A percentile compares a stretch with the other conserved stretches of the same genome.
Evolutionary conservation across 345 rosid genomes (phyloP).

Genomic region (Eucalyptus polybractea): DNA sequence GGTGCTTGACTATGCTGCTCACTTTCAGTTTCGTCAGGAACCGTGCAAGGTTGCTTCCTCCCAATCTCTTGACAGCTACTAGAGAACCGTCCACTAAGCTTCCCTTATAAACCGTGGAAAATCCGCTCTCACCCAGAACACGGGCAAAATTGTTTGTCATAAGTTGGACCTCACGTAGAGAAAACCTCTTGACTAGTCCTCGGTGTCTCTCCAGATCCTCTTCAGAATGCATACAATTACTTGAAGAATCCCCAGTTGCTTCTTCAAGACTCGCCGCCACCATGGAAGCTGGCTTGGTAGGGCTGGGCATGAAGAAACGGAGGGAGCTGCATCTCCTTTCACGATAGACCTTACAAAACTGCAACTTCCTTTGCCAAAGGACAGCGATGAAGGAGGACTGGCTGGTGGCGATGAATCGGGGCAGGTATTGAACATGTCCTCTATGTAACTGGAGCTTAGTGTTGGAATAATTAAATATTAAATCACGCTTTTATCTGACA

Average conservation of each 20-base stretch:
- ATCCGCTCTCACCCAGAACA: background rate
- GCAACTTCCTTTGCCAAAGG: background rate
- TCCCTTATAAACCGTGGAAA: background rate
- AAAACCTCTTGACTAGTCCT: background rate
- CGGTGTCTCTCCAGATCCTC: background rate
- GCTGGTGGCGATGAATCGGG: accelerated
- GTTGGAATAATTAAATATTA: too few relatives aligned
- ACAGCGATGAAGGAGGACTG: background rate
- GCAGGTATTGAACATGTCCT: background rate
- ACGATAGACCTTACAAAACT: background rate
- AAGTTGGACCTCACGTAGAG: background rate
- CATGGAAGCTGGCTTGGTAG: background rate
- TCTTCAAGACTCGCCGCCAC: background rate
- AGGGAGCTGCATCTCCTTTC: background rate
- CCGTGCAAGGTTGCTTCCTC: too few relatives aligned
- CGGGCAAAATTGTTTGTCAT: background rate
- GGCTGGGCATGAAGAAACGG: background rate
- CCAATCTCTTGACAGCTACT: background rate
- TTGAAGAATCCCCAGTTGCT: background rate
- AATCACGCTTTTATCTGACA: background rate
- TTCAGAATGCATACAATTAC: background rate
- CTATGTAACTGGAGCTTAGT: background rate
- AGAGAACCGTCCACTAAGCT: background rate
- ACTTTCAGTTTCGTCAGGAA: background rate
- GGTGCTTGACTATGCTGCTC: background rate